Conservation (phyloP, 495 filamentous ascomycete genomes). For the Podospora pseudopauciseta region DNA sequence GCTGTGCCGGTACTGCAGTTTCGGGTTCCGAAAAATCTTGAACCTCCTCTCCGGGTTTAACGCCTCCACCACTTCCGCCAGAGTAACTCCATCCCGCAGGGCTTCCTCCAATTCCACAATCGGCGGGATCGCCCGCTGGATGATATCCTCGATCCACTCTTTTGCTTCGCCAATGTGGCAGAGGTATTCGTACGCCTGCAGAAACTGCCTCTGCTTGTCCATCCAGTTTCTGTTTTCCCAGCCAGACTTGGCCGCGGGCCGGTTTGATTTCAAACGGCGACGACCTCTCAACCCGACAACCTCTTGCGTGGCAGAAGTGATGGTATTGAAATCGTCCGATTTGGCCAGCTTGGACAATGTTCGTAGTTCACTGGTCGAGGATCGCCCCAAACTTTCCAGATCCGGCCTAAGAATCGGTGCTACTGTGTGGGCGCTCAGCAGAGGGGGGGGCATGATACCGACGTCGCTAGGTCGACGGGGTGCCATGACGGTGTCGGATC, state of each 20-base stretch:
- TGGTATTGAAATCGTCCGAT: slow-evolving; percentile 68
- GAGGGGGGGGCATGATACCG: slow-evolving; percentile 31
- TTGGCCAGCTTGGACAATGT: slow-evolving; percentile 84
- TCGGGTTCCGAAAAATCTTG: slow-evolving; percentile 79
- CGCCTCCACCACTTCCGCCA: slow-evolving; percentile 93
- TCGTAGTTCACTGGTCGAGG: slow-evolving; percentile 81
- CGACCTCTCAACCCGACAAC: slow-evolving; percentile 85
- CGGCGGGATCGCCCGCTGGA: slow-evolving; percentile 81
- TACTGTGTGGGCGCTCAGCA: slow-evolving; percentile 41
- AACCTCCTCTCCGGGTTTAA: slow-evolving; percentile 70
- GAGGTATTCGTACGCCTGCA: slow-evolving; percentile 97
- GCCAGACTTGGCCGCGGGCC: slow-evolving; percentile 50
- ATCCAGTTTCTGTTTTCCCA: slow-evolving; percentile 95
- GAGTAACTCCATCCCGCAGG: slow-evolving; percentile 85
- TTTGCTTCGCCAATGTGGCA: slow-evolving; percentile 99
- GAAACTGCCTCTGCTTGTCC: slow-evolving; percentile 94
- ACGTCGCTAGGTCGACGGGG: slow-evolving; percentile 31
- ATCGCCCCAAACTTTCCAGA: slow-evolving; percentile 72
- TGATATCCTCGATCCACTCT: slow-evolving; percentile 97
- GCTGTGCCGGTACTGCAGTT: slow-evolving; percentile 90
- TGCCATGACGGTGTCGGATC: slow-evolving; percentile 43
- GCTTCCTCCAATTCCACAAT: slow-evolving; percentile 97
- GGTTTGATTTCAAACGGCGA: slow-evolving; percentile 57
- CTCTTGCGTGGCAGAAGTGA: slow-evolving; percentile 69
- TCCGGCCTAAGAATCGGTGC: slow-evolving; percentile 61